These are phyloP conservation scores for Ceratopteris richardii DNA, from an alignment of 75 land plant species.

Conservation along the genomic window DNA sequence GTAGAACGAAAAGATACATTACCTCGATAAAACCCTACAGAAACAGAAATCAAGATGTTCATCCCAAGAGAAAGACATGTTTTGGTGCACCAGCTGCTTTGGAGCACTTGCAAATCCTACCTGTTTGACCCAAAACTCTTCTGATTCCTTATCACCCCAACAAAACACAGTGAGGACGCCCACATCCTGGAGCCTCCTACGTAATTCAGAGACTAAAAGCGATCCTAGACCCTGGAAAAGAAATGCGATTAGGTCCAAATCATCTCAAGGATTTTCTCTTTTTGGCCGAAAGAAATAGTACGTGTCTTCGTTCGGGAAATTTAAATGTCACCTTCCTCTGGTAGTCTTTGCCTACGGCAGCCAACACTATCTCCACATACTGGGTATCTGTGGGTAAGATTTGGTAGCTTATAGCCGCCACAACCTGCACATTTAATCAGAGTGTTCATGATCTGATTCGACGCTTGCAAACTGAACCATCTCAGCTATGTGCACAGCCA, in stretches of 20 bases:
- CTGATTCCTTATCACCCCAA: slow-evolving; percentile 80
- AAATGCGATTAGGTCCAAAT: not conserved
- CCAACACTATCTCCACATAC: slow-evolving; percentile 79
- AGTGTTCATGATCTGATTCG: too few relatives aligned
- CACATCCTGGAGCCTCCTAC: slow-evolving; percentile 54
- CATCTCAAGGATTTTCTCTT: not conserved
- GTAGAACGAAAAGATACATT: too few relatives aligned
- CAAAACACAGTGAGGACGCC: slow-evolving; percentile 63
- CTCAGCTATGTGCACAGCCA: too few relatives aligned
- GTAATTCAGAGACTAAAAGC: slow-evolving; percentile 39
- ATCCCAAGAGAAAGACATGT: too few relatives aligned
- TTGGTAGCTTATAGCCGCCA: slow-evolving; percentile 73
- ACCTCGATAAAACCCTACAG: too few relatives aligned
- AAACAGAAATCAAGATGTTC: too few relatives aligned
- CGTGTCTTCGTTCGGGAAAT: too few relatives aligned
- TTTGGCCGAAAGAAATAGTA: too few relatives aligned
- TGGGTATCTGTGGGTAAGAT: slow-evolving; percentile 58
- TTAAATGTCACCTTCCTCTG: slow-evolving; percentile 63
- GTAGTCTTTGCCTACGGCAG: slow-evolving; percentile 45
- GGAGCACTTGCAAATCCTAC: too few relatives aligned
- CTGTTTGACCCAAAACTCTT: slow-evolving; percentile 85
- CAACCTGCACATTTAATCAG: slow-evolving; percentile 27
- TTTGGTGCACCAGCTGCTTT: too few relatives aligned
- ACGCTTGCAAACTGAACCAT: too few relatives aligned
- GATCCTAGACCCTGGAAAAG: slow-evolving; percentile 56